Conservation (phyloP, 2,329 filamentous ascomycete genomes). For the Lizonia empirigonia region DNA sequence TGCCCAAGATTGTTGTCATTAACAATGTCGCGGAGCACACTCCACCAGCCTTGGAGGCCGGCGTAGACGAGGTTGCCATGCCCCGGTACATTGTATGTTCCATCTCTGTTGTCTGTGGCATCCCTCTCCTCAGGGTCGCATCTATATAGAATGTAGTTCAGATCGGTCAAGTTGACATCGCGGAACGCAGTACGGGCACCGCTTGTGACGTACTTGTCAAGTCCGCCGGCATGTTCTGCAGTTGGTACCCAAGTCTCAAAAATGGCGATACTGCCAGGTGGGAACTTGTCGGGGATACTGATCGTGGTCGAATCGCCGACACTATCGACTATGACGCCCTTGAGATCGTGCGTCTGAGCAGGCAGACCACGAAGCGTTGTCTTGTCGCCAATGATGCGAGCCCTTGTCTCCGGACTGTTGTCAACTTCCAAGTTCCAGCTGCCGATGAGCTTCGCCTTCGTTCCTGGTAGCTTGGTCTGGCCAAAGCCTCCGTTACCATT, state of each 20-base stretch:
- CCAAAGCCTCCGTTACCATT: slow-evolving; percentile 81
- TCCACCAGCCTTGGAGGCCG: slow-evolving; percentile 99
- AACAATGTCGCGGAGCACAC: slow-evolving; percentile 82
- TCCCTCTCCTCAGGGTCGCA: slow-evolving; percentile 89
- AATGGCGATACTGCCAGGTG: slow-evolving; percentile 90
- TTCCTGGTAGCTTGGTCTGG: slow-evolving; percentile 80
- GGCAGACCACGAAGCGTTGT: slow-evolving; percentile 80
- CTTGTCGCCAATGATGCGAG: slow-evolving; percentile 70
- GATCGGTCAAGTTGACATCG: slow-evolving; percentile 74
- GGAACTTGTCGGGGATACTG: slow-evolving; percentile 79
- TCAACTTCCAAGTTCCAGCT: slow-evolving; percentile 94
- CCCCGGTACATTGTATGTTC: slow-evolving; percentile 86
- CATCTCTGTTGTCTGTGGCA: slow-evolving; percentile 77
- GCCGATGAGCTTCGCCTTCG: slow-evolving; percentile 82
- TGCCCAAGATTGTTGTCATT: slow-evolving; percentile 90
- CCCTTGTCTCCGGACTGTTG: slow-evolving; percentile 70
- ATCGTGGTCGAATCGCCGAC: slow-evolving; percentile 77
- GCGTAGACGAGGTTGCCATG: slow-evolving; percentile 89
- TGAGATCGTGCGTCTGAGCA: slow-evolving; percentile 75
- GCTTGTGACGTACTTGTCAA: slow-evolving; percentile 85
- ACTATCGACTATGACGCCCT: slow-evolving; percentile 74
- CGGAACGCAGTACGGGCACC: slow-evolving; percentile 80
- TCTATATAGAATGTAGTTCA: slow-evolving; percentile 91
- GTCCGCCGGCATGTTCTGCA: slow-evolving; percentile 79
- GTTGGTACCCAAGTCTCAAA: slow-evolving; percentile 96